These are phyloP conservation scores for Mortierella claussenii DNA, from an alignment of 192 early-diverging fungal genomes.

Conservation along the genomic window DNA sequence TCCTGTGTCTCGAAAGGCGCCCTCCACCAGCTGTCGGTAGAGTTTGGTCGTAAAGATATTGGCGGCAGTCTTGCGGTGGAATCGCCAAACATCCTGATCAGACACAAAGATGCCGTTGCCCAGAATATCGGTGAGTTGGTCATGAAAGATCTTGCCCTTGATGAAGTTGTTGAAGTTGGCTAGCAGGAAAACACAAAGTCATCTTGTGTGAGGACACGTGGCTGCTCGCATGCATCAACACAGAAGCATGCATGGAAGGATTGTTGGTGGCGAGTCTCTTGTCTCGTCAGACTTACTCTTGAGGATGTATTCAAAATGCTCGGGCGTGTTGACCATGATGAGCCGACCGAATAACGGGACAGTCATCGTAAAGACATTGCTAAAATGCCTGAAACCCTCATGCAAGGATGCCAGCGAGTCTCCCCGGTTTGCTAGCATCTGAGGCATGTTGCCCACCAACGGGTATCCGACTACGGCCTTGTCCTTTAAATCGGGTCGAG, in stretches of 20 bases:
- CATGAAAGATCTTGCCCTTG: conserved; percentile 41
- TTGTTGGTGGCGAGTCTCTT: too few relatives aligned
- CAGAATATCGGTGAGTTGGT: conserved; percentile 54
- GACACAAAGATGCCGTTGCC: conserved; percentile 69
- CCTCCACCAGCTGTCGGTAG: conserved; percentile 35
- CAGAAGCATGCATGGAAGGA: too few relatives aligned
- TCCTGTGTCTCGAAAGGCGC: conserved; percentile 23
- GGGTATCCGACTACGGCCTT: conserved; percentile 14
- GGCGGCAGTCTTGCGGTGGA: conserved; percentile 60
- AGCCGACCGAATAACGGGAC: conserved; percentile 31
- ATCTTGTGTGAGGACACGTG: too few relatives aligned
- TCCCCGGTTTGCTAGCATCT: background rate
- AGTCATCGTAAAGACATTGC: conserved; percentile 17
- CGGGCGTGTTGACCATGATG: conserved; percentile 35
- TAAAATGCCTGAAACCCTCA: background rate
- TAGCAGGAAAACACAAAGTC: background rate
- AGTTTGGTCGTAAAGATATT: conserved; percentile 46
- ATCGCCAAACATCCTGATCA: conserved; percentile 62
- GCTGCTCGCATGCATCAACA: too few relatives aligned
- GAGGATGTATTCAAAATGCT: conserved; percentile 38
- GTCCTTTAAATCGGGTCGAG: conserved; percentile 28
- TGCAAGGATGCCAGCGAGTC: background rate
- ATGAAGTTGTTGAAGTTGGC: conserved; percentile 46
- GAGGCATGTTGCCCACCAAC: conserved; percentile 25
- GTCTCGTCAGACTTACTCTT: too few relatives aligned